phyloP scores from a whole-genome alignment of 495 filamentous ascomycete genomes.

The Lasiosphaeris hirsuta region DNA sequence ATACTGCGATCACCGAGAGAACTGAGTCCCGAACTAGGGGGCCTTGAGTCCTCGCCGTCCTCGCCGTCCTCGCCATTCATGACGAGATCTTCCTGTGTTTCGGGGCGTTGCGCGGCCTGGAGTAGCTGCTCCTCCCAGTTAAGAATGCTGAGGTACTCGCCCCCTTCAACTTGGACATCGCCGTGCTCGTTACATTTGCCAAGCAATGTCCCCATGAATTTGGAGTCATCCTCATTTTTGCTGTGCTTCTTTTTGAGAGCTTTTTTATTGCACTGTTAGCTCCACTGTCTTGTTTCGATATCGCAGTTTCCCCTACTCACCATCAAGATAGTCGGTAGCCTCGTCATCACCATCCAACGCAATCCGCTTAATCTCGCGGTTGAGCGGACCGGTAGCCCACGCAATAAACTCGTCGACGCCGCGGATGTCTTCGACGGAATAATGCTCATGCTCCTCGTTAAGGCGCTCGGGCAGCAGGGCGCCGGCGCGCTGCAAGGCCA shows the following conservation, averaged over 20 bases:
- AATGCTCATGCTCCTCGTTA: conserved; percentile 31
- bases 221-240: conserved; percentile 72
- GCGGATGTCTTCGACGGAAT: conserved; percentile 63
- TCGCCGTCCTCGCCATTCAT: conserved; percentile 15
- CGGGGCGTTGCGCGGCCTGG: conserved; percentile 21
- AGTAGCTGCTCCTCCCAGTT: conserved; percentile 55
- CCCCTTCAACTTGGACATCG: conserved; percentile 68
- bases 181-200: conserved; percentile 66
- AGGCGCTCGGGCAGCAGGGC: conserved; percentile 59
- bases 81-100: not conserved
- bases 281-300: too few relatives aligned
- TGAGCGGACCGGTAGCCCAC: conserved; percentile 67
- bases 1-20: conserved; percentile 46
- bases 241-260: conserved; percentile 80
- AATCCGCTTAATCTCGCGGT: conserved; percentile 62
- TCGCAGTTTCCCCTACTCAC: conserved; percentile 32
- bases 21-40: conserved; percentile 50
- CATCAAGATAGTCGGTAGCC: conserved; percentile 67
- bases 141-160: conserved; percentile 58
- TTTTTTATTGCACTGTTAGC: conserved; percentile 10
- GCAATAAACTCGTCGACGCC: conserved; percentile 69
- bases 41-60: conserved; percentile 35
- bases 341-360: conserved; percentile 54
- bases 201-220: conserved; percentile 75
- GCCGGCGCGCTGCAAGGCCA: conserved; percentile 75